Base-by-base conservation (phyloP, 768 basidiomycete species). In the Rhodotorula kratochvilovae region DNA sequence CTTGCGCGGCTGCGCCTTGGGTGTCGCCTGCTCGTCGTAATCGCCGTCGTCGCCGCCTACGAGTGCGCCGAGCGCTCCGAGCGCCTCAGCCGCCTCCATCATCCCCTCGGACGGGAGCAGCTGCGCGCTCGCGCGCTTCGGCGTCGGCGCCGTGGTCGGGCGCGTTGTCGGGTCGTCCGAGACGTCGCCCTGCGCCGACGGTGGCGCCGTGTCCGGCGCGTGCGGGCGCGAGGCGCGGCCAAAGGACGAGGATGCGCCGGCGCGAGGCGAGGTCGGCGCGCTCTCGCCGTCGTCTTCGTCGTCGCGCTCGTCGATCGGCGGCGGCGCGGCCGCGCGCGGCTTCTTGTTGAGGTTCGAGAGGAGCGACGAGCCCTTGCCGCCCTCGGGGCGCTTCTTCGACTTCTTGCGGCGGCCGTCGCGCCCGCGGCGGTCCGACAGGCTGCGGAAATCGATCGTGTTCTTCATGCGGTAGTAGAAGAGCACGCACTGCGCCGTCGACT, bases 401-500 rank as follows among this genome's bases (percentile, higher is more conserved):
- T 85, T 85, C 62, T 88, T 84, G 76, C 84, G 85, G 54, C 89
- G 85, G 77, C 88, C 88, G 69, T 85, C 87, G 1, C 87, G 85
- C 23, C 86, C 88, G 72, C 86, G 85, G 75, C 85, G 85, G 58
- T 86, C 82, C 33, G 91, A 84, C 25, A 89, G 86, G 74, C 87
- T 86, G 66, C 90, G 86, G 81, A 92, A 94, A 81, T 93, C 89
- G 78, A 93, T 90, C 76, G 85, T 85, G 82, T 92, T 92, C 85
- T 97, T 98, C 82, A 93, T 90, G 61, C 95, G 83, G 80, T 98
- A 98, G 81, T 97, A 98, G 81, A 87, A 95, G 60, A 89, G 86
- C 57, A 97, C 90, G 78, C 93, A 96, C 84, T 96, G 90, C 0
- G 88, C 84, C 2, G 90, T 83, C 3, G 90, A 88, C 84, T 96